Evolutionary conservation across 1,284 basidiomycete genomes (phyloP), one percentile per base, ranked within the genome.

Genomic region (Wallemia hederae): DNA sequence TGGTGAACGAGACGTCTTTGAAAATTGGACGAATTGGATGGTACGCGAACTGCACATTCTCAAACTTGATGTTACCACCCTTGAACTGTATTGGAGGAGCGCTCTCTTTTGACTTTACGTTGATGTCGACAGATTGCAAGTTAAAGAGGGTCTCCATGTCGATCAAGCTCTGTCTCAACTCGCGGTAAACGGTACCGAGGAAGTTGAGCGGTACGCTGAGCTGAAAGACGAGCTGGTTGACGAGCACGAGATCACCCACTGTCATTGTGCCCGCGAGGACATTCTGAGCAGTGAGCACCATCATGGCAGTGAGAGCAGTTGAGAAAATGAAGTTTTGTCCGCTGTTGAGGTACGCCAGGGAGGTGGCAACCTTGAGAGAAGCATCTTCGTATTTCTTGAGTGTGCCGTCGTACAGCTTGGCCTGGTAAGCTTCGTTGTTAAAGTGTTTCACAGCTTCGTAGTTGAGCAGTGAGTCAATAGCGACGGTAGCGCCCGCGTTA

Each of bases 371-470:
- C 73, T 94, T 92, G 66, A 96, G 77, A 0, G 85, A 89, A 1
- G 89, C 80, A 65, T 85, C 83, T 69, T 97, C 91, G 68, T 98
- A 98, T 28, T 81, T 76, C 39, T 78, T 76, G 28, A 98, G 76
- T 61, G 94, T 83, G 60, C 82, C 80, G 71, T 98, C 92, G 69
- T 98, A 98, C 71, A 90, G 87, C 0, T 77, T 76, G 14, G 94
- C 77, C 72, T 98, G 91, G 69, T 82, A 85, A 63, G 78, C 78
- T 70, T 97, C 92, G 68, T 98, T 98, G 74, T 94, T 96, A 75
- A 98, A 98, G 68, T 92, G 83, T 86, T 91, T 98, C 66, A 98
- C 92, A 15, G 92, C 92, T 70, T 98, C 92, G 67, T 88, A 98
- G 69, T 98, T 98, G 70, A 98, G 90, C 60, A 98, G 73, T 0